phyloP scores from a whole-genome alignment of 73 alveolate species.

The Paramecium bursaria region DNA sequence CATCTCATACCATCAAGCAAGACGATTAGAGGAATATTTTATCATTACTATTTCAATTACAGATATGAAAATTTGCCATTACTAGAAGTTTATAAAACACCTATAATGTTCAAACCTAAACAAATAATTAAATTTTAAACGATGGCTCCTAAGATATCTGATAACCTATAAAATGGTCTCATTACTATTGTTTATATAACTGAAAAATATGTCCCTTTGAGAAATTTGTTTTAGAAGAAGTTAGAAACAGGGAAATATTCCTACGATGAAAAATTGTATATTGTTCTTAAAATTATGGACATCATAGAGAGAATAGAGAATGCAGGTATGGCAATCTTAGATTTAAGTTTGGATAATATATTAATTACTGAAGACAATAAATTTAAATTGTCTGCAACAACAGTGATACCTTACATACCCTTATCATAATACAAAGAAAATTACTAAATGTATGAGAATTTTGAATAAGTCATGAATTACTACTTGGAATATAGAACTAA shows the following conservation, averaged over 20 bases:
- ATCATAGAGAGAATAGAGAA: neutral
- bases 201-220: neutral
- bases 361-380: conserved; percentile 1
- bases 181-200: neutral
- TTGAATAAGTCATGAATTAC: neutral
- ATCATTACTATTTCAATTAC: too few relatives aligned
- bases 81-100: too few relatives aligned
- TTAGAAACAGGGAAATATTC: conserved; percentile 4
- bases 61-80: too few relatives aligned
- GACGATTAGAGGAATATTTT: too few relatives aligned
- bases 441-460: conserved; percentile 11
- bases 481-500: neutral
- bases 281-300: conserved; percentile 15
- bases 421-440: neutral
- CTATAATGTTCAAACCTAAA: too few relatives aligned
- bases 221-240: neutral
- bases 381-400: neutral
- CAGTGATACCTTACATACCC: neutral
- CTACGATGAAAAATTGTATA: conserved; percentile 1
- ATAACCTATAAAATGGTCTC: too few relatives aligned
- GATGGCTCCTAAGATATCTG: too few relatives aligned
- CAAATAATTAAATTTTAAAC: too few relatives aligned
- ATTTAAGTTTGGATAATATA: conserved; percentile 4
- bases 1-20: too few relatives aligned
- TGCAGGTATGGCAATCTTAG: conserved; percentile 1